These are phyloP conservation scores for Vinca minor DNA, from an alignment of 257 asterid genomes.

Conservation along the genomic window DNA sequence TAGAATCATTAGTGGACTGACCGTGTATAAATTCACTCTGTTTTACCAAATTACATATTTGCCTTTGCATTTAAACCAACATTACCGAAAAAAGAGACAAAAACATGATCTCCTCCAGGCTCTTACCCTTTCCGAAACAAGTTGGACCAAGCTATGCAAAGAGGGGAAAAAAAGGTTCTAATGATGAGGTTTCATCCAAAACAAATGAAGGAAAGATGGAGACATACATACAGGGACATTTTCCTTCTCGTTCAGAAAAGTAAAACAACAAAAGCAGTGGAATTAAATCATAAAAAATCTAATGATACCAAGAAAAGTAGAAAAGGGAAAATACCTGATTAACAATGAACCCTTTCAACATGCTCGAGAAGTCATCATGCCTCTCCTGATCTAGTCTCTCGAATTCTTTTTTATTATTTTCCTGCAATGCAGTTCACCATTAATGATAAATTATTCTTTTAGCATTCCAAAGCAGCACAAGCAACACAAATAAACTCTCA, in stretches of 20 bases:
- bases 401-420: constrained; percentile 75
- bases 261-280: neutral
- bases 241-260: neutral
- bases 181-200: neutral
- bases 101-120: neutral
- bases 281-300: neutral
- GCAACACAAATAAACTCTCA: neutral
- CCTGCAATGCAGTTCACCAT: constrained; percentile 43
- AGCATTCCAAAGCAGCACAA: neutral
- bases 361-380: constrained; percentile 70
- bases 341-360: constrained; percentile 86
- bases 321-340: constrained; percentile 57
- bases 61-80: neutral
- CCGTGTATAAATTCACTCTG: no score
- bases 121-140: no score
- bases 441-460: neutral
- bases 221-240: neutral
- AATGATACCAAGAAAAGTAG: neutral
- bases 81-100: neutral
- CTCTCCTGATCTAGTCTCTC: constrained; percentile 84
- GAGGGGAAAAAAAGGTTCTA: neutral
- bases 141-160: no score
- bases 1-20: no score
- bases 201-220: no score
- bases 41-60: no score